A percentile compares a stretch with the other conserved stretches of the same genome.
These are phyloP conservation scores for Carex scoparia DNA, from an alignment of 176 grass and related monocot genomes.

Conservation along the genomic window DNA sequence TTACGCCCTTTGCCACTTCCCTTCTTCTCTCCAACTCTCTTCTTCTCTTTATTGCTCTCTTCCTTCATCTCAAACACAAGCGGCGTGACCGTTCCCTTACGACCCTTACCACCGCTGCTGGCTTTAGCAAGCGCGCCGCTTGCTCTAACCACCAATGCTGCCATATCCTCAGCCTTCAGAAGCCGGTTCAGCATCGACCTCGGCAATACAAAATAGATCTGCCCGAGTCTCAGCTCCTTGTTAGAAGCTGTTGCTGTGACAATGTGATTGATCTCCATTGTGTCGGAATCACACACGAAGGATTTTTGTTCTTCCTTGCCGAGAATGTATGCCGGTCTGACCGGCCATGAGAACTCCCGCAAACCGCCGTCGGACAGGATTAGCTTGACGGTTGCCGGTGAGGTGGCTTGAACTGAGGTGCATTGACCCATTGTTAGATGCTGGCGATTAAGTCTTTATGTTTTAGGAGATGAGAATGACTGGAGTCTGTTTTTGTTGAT, in stretches of 20 bases:
- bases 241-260: constrained; percentile 17
- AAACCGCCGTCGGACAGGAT: constrained; percentile 58
- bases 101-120: constrained; percentile 5
- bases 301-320: constrained; percentile 32
- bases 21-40: not conserved
- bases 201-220: constrained; percentile 89
- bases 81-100: constrained; percentile 41
- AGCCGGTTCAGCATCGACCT: constrained; percentile 37
- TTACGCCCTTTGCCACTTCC: constrained; percentile 26
- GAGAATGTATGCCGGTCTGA: constrained; percentile 34
- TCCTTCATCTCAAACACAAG: constrained; percentile 49
- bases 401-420: constrained; percentile 39
- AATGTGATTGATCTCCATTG: constrained; percentile 51
- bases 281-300: constrained; percentile 87
- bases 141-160: constrained; percentile 54
- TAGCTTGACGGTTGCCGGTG: constrained; percentile 40
- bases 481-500: not conserved
- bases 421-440: constrained; percentile 50
- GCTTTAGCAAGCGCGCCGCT: constrained; percentile 46
- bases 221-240: constrained; percentile 51
- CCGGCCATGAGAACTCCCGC: constrained; percentile 42
- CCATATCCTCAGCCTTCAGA: constrained; percentile 55
- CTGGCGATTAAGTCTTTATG: no score
- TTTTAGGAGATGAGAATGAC: not conserved
- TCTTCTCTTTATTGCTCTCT: constrained; percentile 10